phyloP scores from a whole-genome alignment of 192 early-diverging fungal genomes.

The Backusella tarrabulga region DNA sequence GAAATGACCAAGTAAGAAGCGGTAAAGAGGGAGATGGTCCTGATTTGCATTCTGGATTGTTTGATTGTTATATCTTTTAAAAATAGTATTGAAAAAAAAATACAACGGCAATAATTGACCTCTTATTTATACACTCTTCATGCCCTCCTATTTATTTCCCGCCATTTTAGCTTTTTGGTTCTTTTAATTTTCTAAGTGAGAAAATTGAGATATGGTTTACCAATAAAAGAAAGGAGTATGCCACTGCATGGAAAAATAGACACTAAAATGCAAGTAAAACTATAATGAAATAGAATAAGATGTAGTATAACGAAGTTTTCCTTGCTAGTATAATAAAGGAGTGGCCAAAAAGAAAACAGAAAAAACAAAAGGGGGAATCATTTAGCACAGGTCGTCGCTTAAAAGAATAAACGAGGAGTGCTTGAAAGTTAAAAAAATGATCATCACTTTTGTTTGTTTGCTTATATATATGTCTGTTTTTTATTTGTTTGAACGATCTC shows the following conservation, averaged over 20 bases:
- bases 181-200: neutral
- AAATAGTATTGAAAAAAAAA: neutral
- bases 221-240: neutral
- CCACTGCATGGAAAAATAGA: neutral
- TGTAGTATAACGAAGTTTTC: neutral
- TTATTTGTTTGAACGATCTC: neutral
- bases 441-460: too few species aligned
- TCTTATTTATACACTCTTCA: neutral
- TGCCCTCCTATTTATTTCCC: neutral
- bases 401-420: neutral
- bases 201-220: neutral
- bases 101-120: neutral
- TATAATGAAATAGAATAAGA: neutral
- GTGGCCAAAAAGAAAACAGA: too few species aligned
- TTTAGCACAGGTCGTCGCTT: neutral
- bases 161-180: neutral
- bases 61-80: neutral
- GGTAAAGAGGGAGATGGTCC: neutral
- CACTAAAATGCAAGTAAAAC: neutral
- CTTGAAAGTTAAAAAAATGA: neutral
- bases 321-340: too few species aligned
- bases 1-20: neutral
- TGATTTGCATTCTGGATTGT: neutral
- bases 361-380: neutral
- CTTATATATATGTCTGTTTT: neutral